A percentile compares a stretch with the other conserved stretches of the same genome.
Evolutionary conservation across 441 rosid species (phyloP).

Genomic region (Euphorbia schlechtendalii): DNA sequence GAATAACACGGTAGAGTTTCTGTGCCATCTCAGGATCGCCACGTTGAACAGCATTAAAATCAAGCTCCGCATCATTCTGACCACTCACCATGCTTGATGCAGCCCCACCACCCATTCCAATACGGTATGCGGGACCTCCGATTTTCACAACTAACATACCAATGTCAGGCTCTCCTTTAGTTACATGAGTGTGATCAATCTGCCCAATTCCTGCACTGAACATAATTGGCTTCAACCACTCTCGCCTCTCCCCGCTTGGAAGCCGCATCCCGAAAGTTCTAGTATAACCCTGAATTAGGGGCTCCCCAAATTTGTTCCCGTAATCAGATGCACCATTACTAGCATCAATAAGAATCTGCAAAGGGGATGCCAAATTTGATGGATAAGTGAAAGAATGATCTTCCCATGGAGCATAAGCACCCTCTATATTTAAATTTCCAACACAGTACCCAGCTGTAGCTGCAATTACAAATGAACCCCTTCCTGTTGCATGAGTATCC

Average conservation of each 20-base stretch:
- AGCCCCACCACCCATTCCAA: conserved; percentile 98
- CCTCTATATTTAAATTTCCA: conserved; percentile 75
- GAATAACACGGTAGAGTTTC: conserved; percentile 81
- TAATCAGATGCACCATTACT: conserved; percentile 97
- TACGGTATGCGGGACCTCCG: conserved; percentile 97
- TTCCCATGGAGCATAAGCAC: conserved; percentile 92
- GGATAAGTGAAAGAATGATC: conserved; percentile 74
- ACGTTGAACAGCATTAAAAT: conserved; percentile 95
- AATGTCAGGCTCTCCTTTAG: conserved; percentile 78
- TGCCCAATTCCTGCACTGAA: conserved; percentile 93
- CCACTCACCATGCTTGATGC: conserved; percentile 99
- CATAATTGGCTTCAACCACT: conserved; percentile 99
- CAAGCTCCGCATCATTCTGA: conserved; percentile 90
- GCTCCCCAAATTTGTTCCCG: conserved; percentile 95
- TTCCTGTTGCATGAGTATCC: conserved; percentile 96
- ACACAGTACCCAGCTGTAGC: conserved; percentile 86
- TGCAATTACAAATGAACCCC: conserved; percentile 88
- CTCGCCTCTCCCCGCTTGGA: conserved; percentile 87
- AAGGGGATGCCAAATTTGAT: conserved; percentile 77
- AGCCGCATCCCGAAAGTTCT: conserved; percentile 92
- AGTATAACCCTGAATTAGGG: conserved; percentile 83
- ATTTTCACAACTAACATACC: conserved; percentile 95
- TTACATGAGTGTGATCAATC: conserved; percentile 78
- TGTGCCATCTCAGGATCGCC: conserved; percentile 99
- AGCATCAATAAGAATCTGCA: conserved; percentile 82